These are phyloP conservation scores for Flammula alnicola DNA, from an alignment of 1,284 basidiomycete genomes.

Conservation along the genomic window DNA sequence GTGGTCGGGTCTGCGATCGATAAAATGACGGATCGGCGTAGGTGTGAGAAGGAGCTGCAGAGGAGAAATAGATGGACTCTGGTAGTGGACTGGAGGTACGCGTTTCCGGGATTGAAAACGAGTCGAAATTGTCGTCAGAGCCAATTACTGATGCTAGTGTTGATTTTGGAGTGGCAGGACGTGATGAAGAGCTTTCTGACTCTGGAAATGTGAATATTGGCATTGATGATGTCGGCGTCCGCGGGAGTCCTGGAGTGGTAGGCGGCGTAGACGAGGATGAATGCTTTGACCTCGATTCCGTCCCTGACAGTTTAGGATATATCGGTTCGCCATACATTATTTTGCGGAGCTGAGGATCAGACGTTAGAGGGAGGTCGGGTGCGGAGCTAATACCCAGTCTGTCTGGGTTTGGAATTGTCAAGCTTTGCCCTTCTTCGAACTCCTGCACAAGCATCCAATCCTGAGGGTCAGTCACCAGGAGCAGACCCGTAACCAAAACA, in stretches of 20 bases:
- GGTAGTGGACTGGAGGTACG: slow-evolving; percentile 40
- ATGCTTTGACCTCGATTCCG: slow-evolving; percentile 11
- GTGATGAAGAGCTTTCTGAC: slow-evolving; percentile 11
- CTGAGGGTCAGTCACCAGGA: slow-evolving; percentile 67
- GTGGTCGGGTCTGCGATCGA: slow-evolving; percentile 32
- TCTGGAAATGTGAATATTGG: slow-evolving; percentile 8
- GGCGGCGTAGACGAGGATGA: slow-evolving; percentile 16
- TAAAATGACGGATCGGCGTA: slow-evolving; percentile 48
- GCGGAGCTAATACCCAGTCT: slow-evolving; percentile 18
- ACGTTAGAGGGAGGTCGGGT: slow-evolving; percentile 35
- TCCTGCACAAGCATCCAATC: slow-evolving; percentile 59
- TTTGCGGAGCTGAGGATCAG: slow-evolving; percentile 51
- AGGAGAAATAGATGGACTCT: slow-evolving; percentile 42
- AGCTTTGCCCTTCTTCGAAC: slow-evolving; percentile 28
- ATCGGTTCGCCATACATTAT: slow-evolving; percentile 59
- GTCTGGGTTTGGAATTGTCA: slow-evolving; percentile 14
- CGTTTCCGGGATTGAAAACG: slow-evolving; percentile 28
- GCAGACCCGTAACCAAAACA: slow-evolving; percentile 64
- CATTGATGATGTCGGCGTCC: slow-evolving; percentile 12
- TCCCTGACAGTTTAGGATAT: slow-evolving; percentile 38
- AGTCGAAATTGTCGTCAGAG: slow-evolving; percentile 30
- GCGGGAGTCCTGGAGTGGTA: slow-evolving; percentile 18
- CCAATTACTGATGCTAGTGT: slow-evolving; percentile 5
- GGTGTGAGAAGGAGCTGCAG: slow-evolving; percentile 40
- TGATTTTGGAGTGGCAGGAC: slow-evolving; percentile 5